Percentiles rank a stretch among this genome's conserved stretches.
Evolutionary conservation across 495 filamentous ascomycete species (phyloP).

Genomic region (Margaritispora aquatica): DNA sequence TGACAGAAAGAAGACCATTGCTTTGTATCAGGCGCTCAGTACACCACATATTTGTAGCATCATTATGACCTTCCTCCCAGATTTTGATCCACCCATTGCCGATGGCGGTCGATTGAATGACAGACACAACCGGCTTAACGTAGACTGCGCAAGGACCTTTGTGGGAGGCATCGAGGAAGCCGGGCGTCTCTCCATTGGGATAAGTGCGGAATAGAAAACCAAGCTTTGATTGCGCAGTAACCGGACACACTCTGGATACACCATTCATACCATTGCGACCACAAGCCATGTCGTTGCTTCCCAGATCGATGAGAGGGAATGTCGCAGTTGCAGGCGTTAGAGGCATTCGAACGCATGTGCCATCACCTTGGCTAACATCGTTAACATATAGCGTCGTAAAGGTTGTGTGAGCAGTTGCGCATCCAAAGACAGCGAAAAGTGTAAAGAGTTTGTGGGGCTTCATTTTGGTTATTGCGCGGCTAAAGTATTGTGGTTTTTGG

Average conservation of each 20-base stretch:
- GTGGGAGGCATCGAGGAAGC: conserved; percentile 54
- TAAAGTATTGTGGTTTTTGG: too few species aligned
- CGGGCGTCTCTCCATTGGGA: conserved; percentile 48
- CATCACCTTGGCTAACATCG: conserved; percentile 59
- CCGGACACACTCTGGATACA: conserved; percentile 53
- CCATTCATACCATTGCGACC: conserved; percentile 53
- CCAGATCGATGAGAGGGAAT: conserved; percentile 44
- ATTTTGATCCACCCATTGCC: conserved; percentile 81
- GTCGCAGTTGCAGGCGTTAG: conserved; percentile 41
- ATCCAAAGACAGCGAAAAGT: conserved; percentile 1
- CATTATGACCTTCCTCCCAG: conserved; percentile 58
- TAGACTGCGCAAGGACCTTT: conserved; percentile 69
- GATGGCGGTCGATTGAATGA: conserved; percentile 33
- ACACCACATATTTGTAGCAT: conserved; percentile 40
- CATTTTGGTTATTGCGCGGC: background rate
- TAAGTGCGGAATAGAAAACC: conserved; percentile 58
- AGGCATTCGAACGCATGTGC: conserved; percentile 62
- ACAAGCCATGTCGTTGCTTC: conserved; percentile 61
- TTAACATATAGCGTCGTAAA: conserved; percentile 63
- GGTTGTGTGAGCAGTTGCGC: conserved; percentile 51
- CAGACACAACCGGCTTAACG: conserved; percentile 52
- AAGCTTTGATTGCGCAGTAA: conserved; percentile 45
- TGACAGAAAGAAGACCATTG: conserved; percentile 54
- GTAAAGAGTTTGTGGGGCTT: conserved; percentile 1
- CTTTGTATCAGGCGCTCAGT: conserved; percentile 59